Evolutionary conservation across 495 filamentous ascomycete genomes (phyloP).

Genomic region (Aspergillus carlsbadensis): DNA sequence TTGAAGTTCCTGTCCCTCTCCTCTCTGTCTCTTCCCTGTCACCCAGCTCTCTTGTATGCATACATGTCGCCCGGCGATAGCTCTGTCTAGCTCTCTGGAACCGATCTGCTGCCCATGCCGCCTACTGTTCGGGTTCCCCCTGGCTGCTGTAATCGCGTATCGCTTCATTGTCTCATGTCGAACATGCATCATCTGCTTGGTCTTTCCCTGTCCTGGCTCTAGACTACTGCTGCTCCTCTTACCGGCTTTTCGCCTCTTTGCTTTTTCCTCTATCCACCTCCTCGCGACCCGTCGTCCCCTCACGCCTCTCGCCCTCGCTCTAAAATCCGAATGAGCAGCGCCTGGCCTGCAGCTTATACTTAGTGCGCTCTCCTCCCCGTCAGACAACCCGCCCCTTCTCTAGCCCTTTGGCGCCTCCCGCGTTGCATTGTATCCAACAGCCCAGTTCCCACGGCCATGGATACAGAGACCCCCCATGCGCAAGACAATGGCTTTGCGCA

Average conservation of each 20-base stretch:
- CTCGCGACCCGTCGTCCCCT: slow-evolving; percentile 10
- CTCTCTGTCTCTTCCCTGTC: slow-evolving; percentile 15
- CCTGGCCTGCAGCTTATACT: slow-evolving; percentile 3
- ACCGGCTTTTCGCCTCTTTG: slow-evolving; percentile 12
- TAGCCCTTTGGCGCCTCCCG: not conserved
- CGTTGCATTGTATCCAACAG: slow-evolving; percentile 12
- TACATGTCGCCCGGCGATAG: slow-evolving; percentile 16
- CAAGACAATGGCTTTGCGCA: slow-evolving; percentile 49
- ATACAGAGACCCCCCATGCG: slow-evolving; percentile 43
- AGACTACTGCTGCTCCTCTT: slow-evolving; percentile 15
- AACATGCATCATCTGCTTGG: slow-evolving; percentile 43
- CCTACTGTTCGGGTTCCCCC: not conserved
- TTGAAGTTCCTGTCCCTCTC: slow-evolving; percentile 4
- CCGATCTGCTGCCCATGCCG: slow-evolving; percentile 3
- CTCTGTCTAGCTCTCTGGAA: slow-evolving; percentile 15
- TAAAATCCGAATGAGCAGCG: slow-evolving; percentile 5
- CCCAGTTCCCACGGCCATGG: slow-evolving; percentile 30
- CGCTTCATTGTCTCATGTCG: slow-evolving; percentile 17
- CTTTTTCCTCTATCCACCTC: slow-evolving; percentile 15
- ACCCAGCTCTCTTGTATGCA: slow-evolving; percentile 28
- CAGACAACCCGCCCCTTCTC: not conserved
- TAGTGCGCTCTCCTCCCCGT: not conserved
- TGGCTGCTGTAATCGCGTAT: slow-evolving; percentile 16
- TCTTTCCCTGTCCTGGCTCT: slow-evolving; percentile 27
- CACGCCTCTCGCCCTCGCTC: not conserved